Evolutionary conservation across 1,139 yeast genomes (phyloP).

Genomic region (Debaryomyces sp.): DNA sequence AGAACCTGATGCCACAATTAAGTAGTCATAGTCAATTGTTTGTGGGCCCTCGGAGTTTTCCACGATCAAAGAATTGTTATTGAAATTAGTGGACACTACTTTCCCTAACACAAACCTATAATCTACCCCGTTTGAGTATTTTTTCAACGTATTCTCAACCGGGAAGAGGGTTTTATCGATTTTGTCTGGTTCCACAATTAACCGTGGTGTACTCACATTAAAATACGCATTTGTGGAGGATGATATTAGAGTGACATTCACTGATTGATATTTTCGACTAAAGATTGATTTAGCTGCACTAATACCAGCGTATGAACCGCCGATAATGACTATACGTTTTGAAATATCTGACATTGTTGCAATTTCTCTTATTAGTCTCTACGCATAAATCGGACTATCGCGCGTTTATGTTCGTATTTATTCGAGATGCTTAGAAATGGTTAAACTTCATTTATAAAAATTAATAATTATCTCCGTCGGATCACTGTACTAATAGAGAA

Average conservation of each 20-base stretch:
- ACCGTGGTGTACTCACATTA: constrained; percentile 26
- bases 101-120: constrained; percentile 19
- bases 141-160: constrained; percentile 15
- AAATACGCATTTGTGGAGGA: constrained; percentile 21
- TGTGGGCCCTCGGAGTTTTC: constrained; percentile 12
- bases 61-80: constrained; percentile 13
- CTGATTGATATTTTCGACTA: not conserved
- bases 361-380: not conserved
- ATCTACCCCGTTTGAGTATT: constrained; percentile 9
- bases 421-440: not conserved
- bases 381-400: not conserved
- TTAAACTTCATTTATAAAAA: not conserved
- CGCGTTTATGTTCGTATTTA: not conserved
- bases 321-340: constrained; percentile 31
- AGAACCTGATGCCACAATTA: constrained; percentile 32
- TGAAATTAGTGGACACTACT: constrained; percentile 22
- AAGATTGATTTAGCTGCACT: constrained; percentile 25
- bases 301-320: constrained; percentile 38
- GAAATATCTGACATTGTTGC: not conserved
- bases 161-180: constrained; percentile 17
- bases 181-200: constrained; percentile 24
- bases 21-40: constrained; percentile 23
- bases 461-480: not conserved
- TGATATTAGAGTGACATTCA: constrained; percentile 15
- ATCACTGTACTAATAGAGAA: not conserved